Percentiles rank a stretch among this genome's conserved stretches.
Evolutionary conservation across 176 grass and related monocot genomes (phyloP).

Genomic region (Triticum timopheevii): DNA sequence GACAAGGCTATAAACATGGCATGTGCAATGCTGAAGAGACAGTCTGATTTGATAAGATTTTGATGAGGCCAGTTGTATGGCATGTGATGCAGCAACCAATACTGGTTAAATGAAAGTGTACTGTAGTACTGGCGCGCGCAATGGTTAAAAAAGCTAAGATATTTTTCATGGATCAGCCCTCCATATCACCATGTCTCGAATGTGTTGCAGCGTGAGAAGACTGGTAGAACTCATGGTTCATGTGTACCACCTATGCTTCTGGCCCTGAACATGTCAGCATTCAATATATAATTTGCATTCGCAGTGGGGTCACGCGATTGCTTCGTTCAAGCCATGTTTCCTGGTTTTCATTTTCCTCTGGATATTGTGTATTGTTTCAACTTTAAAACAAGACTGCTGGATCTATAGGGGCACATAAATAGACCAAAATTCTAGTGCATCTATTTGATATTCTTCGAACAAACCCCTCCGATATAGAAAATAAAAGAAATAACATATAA

Average conservation of each 20-base stretch:
- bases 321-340: background rate
- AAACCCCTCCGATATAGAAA: too few species aligned
- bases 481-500: too few species aligned
- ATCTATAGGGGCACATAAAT: background rate
- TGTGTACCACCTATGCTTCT: background rate
- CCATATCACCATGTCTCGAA: background rate
- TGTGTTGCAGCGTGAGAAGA: background rate
- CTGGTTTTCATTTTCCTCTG: background rate
- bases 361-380: background rate
- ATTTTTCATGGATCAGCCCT: background rate
- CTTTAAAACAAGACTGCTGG: background rate
- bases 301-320: background rate
- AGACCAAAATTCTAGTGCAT: background rate
- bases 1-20: slow-evolving; percentile 26
- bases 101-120: background rate
- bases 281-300: background rate
- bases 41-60: background rate
- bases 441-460: background rate
- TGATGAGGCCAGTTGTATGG: slow-evolving; percentile 14
- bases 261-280: background rate
- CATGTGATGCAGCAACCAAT: background rate
- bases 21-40: slow-evolving; percentile 14
- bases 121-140: background rate
- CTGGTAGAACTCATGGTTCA: background rate
- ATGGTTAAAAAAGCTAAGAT: background rate